Percentiles rank a stretch among this genome's conserved stretches.
Conservation (phyloP, 139 green algal genomes). For the Marvania coccoides region DNA sequence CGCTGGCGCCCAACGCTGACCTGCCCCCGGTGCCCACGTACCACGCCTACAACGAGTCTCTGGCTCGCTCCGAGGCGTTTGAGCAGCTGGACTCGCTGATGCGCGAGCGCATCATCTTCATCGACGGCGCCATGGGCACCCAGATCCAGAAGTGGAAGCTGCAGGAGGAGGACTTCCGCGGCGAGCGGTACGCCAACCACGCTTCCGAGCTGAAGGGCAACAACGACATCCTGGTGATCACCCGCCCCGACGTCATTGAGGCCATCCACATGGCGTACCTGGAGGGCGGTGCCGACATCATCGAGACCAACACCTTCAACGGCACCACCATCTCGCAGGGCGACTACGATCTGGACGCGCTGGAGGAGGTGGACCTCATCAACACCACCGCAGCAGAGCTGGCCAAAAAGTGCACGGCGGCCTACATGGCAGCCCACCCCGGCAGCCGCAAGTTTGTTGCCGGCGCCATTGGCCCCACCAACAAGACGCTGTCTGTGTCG, state of each 20-base stretch:
- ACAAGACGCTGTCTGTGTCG: constrained; percentile 93
- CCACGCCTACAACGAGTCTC: neutral
- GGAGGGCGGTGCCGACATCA: constrained; percentile 88
- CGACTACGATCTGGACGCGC: constrained; percentile 86
- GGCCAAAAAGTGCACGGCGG: constrained; percentile 60
- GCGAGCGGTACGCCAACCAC: constrained; percentile 67
- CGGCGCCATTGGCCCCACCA: constrained; percentile 92
- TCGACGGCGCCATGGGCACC: constrained; percentile 97
- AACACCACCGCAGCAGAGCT: constrained; percentile 81
- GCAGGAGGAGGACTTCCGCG: constrained; percentile 85
- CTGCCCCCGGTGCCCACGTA: constrained; percentile 20
- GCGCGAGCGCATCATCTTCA: constrained; percentile 83
- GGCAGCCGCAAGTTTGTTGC: constrained; percentile 81
- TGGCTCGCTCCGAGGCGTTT: constrained; percentile 49
- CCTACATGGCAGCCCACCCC: constrained; percentile 75
- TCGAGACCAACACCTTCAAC: constrained; percentile 99
- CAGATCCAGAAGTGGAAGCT: constrained; percentile 75
- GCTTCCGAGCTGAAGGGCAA: constrained; percentile 92
- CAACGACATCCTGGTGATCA: constrained; percentile 96
- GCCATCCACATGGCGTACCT: constrained; percentile 92
- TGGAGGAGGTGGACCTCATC: constrained; percentile 86
- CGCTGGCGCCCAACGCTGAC: constrained; percentile 12
- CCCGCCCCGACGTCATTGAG: constrained; percentile 84
- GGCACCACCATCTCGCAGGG: constrained; percentile 79
- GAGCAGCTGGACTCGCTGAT: constrained; percentile 73